Evolutionary conservation across 2,329 filamentous ascomycete genomes (phyloP).

Genomic region (Raffaelea albimanens): DNA sequence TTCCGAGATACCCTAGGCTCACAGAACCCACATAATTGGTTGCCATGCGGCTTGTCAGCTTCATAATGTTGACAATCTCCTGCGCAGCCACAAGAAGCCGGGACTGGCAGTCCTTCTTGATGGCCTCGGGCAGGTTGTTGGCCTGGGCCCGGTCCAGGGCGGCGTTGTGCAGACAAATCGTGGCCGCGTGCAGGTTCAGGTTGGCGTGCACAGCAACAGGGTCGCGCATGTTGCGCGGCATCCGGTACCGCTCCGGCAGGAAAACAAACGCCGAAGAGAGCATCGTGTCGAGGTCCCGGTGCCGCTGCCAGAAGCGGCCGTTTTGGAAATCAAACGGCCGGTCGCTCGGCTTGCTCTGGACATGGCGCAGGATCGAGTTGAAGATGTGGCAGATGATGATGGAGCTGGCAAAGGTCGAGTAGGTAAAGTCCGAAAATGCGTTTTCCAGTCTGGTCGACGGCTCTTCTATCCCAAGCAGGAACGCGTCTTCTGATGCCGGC

Average conservation of each 20-base stretch:
- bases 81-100: conserved; percentile 72
- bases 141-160: conserved; percentile 76
- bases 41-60: conserved; percentile 58
- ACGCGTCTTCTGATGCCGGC: conserved; percentile 72
- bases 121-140: conserved; percentile 52
- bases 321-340: conserved; percentile 62
- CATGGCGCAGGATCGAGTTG: conserved; percentile 70
- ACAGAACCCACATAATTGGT: conserved; percentile 36
- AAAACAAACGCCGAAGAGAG: conserved; percentile 71
- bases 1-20: too few relatives aligned
- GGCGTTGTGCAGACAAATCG: conserved; percentile 83
- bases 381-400: conserved; percentile 70
- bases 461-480: conserved; percentile 55
- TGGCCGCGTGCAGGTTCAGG: conserved; percentile 78
- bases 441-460: conserved; percentile 54
- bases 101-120: conserved; percentile 62
- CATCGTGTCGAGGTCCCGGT: conserved; percentile 72
- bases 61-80: conserved; percentile 77
- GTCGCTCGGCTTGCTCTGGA: conserved; percentile 64
- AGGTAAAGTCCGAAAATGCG: conserved; percentile 48
- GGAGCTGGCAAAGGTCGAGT: conserved; percentile 65
- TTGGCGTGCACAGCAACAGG: conserved; percentile 73
- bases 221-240: conserved; percentile 60
- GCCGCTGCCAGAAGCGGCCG: conserved; percentile 78
- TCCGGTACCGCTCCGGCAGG: conserved; percentile 62